Conservation (phyloP, 2,329 filamentous ascomycete species). For the Colletotrichum sp. region DNA sequence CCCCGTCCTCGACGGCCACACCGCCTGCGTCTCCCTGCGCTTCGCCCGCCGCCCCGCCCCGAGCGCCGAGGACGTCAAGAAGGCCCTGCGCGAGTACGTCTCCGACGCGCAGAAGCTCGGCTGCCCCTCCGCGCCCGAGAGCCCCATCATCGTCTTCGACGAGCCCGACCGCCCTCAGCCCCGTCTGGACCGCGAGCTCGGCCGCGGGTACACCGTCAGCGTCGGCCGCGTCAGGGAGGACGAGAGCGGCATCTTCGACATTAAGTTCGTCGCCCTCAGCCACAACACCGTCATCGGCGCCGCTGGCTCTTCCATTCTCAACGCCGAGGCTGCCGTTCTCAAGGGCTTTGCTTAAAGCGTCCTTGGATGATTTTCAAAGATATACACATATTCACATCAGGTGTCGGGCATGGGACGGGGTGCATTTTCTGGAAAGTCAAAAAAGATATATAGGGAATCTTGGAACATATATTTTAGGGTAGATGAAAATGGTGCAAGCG, state of each 20-base stretch:
- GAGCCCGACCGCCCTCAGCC: constrained; percentile 92
- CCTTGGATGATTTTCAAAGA: too few species aligned
- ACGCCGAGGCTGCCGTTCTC: constrained; percentile 89
- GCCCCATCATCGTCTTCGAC: constrained; percentile 87
- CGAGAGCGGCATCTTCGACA: constrained; percentile 87
- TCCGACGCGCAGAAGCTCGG: constrained; percentile 83
- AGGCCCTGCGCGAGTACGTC: constrained; percentile 80
- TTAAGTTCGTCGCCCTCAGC: constrained; percentile 93
- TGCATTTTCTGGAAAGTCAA: not conserved
- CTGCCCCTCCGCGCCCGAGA: constrained; percentile 83
- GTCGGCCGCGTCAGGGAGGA: constrained; percentile 89
- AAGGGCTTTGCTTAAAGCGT: constrained; percentile 76
- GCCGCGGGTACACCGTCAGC: constrained; percentile 87
- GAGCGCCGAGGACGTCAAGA: constrained; percentile 75
- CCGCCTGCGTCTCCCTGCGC: constrained; percentile 86
- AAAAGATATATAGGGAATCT: not conserved
- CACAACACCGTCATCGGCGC: constrained; percentile 92
- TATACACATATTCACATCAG: not conserved
- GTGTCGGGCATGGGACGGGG: not conserved
- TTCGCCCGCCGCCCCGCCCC: constrained; percentile 81
- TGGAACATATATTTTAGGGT: not conserved
- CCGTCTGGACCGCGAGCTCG: constrained; percentile 83
- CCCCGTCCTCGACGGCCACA: constrained; percentile 94
- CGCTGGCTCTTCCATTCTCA: constrained; percentile 93
- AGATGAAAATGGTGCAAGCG: not conserved